Evolutionary conservation across 1,139 yeast genomes (phyloP), one percentile per base, ranked within the genome.

Genomic region (Tardiomyces depauwii): DNA sequence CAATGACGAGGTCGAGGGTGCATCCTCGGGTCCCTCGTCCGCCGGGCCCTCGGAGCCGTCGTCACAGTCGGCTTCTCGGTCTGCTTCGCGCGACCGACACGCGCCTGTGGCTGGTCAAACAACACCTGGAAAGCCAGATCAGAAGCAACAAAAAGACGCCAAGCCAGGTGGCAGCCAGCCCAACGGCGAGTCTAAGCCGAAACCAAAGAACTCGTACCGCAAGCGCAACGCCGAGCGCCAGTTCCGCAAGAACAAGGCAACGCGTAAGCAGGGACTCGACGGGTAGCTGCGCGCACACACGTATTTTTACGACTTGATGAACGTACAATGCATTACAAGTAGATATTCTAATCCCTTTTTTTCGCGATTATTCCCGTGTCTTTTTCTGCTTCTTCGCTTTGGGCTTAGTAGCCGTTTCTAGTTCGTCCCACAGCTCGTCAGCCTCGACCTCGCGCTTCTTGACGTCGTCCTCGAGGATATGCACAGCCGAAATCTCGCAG

Each of bases 401-500:
- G 51, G 40, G 47, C 51, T 27, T 42, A 44, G 49, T 51, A 55
- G 40, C 58, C 18, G 52, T 45, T 14, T 59, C 64, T 18, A 61
- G 46, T 39, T 55, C 54, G 23, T 59, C 55, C 65, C 66, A 62
- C 41, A 63, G 42, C 39, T 59, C 60, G 39, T 62, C 66, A 7
- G 57, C 62, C 12, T 58, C 64, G 10, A 49, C 53, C 32, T 43
- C 42, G 33, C 42, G 46, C 42, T 49, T 50, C 41, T 52, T 53
- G 12, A 44, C 52, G 16, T 56, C 60, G 18, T 55, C 63, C 23
- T 59, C 58, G 32, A 86, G 54, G 4, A 85, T 62, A 43, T 72
- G 59, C 11, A 84, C 72, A 27, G 71, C 70, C 42, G 78, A 73
- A n/a, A 85, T 72, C 57, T 84, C 87, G 3, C 86, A 77, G 2